Percentiles rank a stretch among this genome's conserved stretches.
Evolutionary conservation across 2,329 filamentous ascomycete species (phyloP).

Genomic region (Aspergillus sp.): DNA sequence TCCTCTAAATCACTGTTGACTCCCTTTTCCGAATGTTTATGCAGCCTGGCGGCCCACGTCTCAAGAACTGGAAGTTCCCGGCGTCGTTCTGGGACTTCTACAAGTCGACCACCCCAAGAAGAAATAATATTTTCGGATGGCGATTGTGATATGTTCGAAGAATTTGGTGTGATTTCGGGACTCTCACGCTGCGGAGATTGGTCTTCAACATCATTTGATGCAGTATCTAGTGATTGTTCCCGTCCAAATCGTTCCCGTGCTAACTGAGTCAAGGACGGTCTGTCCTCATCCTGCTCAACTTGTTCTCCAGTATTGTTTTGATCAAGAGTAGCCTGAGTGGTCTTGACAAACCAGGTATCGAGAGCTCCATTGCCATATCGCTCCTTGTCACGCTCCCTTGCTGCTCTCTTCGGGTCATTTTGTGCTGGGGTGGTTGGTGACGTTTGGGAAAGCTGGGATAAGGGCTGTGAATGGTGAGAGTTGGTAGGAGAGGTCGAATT

Average conservation of each 20-base stretch:
- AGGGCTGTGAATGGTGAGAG: conserved; percentile 2
- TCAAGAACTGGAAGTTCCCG: conserved; percentile 18
- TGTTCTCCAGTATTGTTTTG: not conserved
- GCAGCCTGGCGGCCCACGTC: conserved; percentile 17
- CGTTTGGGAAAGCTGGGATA: conserved; percentile 1
- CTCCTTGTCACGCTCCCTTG: conserved; percentile 15
- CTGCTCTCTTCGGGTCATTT: conserved; percentile 2
- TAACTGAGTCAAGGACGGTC: conserved; percentile 7
- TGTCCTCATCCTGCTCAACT: not conserved
- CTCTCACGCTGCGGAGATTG: not conserved
- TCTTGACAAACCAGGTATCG: conserved; percentile 26
- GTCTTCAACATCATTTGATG: not conserved
- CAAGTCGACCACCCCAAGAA: not conserved
- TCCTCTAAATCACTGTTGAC: conserved; percentile 18
- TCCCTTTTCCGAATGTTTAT: conserved; percentile 7
- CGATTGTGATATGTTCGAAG: not conserved
- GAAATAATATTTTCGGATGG: not conserved
- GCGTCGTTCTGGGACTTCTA: conserved; percentile 2
- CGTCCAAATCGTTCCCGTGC: conserved; percentile 10
- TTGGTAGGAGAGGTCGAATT: conserved; percentile 6
- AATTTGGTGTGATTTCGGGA: too few species aligned
- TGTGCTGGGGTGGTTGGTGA: conserved; percentile 3
- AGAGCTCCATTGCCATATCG: conserved; percentile 22
- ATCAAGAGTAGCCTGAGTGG: conserved; percentile 4
- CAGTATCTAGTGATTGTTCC: not conserved